Evolutionary conservation across 331 rosid genomes (phyloP), one percentile per base, ranked within the genome.

Genomic region (Rosa hybrid): DNA sequence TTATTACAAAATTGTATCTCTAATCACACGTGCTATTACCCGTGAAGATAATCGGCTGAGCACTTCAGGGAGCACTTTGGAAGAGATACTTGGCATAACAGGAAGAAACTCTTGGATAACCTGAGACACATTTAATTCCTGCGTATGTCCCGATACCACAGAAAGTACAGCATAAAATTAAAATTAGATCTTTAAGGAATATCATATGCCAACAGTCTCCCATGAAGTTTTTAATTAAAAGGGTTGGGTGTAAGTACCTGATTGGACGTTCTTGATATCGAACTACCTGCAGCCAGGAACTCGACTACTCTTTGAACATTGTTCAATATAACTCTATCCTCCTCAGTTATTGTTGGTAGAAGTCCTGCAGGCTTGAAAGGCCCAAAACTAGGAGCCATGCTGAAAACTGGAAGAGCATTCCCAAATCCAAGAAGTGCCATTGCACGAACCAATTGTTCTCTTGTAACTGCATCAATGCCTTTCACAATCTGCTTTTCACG

Each of bases 391-490:
- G 99, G 98, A 77, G 88, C 99, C 98, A 95, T 91, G 80, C 90
- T 80, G 77, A 95, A 93, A 85, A 95, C 87, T 51, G 92, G 98
- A 76, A 85, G 70, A 64, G 90, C 89, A 88, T 93, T 93, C 83
- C 92, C 86, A 72, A 93, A 30, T 85, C 99, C 98, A 21, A 93
- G 81, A 73, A 89, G 74, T 77, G 97, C 85, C 93, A 89, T 87
- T 77, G 79, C 74, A 74, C 90, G 87, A 68, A 95, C 97, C 77
- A 95, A 86, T 83, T 95, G 99, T 84, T 95, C 99, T 85, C 99
- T 93, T 30, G 98, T 87, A 77, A 95, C 82, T 74, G 98, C 99
- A 85, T 95, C 99, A 76, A 95, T 95, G 77, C 96, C 99, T 86
- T 95, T 93, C 25, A 95, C 99, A 68, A 95, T 90, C 99, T 95